Evolutionary conservation across 257 asterid genomes (phyloP).

Genomic region (Sherardia arvensis): DNA sequence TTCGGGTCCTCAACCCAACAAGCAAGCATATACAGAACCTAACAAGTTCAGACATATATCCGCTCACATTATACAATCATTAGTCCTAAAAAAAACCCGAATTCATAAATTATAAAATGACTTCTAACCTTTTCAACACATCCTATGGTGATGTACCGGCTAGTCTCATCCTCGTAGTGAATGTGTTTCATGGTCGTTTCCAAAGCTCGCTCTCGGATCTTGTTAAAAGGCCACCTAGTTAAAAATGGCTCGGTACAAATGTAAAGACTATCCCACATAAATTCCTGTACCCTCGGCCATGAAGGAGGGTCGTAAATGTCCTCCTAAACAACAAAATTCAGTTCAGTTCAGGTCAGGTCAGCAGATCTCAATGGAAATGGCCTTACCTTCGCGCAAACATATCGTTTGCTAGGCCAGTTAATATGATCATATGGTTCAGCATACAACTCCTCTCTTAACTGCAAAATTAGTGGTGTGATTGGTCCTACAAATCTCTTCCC

Average conservation of each 20-base stretch:
- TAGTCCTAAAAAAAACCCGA: background rate
- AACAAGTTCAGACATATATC: background rate
- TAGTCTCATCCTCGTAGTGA: conserved; percentile 30
- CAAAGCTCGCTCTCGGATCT: conserved; percentile 26
- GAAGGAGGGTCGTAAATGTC: conserved; percentile 27
- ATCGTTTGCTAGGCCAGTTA: conserved; percentile 22
- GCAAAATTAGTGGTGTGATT: conserved; percentile 17
- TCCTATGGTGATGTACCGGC: conserved; percentile 25
- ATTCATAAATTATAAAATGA: too few relatives aligned
- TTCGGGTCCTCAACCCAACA: conserved; percentile 45
- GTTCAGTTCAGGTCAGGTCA: background rate
- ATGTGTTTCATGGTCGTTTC: conserved; percentile 23
- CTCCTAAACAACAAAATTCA: conserved; percentile 15
- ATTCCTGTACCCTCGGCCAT: conserved; percentile 20
- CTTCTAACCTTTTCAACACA: conserved; percentile 23
- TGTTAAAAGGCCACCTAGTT: conserved; percentile 31
- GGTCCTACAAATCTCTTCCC: conserved; percentile 31
- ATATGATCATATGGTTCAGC: conserved; percentile 21
- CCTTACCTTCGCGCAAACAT: conserved; percentile 28
- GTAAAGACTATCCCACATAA: conserved; percentile 23
- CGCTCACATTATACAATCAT: background rate
- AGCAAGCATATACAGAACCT: conserved; percentile 21
- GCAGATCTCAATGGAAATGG: background rate
- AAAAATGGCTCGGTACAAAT: conserved; percentile 19
- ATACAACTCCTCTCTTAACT: conserved; percentile 23